phyloP scores from a whole-genome alignment of 75 land plant species.

The Adiantum capillusveneris region DNA sequence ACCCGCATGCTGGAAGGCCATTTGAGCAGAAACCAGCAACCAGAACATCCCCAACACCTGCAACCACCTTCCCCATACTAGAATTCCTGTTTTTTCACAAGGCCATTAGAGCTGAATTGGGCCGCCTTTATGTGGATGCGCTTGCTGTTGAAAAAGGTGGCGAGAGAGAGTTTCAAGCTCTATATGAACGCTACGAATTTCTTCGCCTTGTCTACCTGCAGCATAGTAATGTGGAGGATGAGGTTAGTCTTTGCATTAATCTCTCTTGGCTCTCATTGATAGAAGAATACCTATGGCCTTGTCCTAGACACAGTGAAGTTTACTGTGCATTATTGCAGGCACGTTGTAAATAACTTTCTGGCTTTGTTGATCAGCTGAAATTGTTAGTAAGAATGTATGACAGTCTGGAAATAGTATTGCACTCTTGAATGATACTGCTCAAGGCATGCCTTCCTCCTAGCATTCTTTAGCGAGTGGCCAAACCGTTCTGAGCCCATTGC shows the following conservation, averaged over 20 bases:
- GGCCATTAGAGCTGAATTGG: slow-evolving; percentile 44
- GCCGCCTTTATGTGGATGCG: slow-evolving; percentile 16
- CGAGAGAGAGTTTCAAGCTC: slow-evolving; percentile 14
- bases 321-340: too few relatives aligned
- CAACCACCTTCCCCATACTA: slow-evolving; percentile 21
- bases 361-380: too few relatives aligned
- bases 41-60: neutral
- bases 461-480: too few relatives aligned
- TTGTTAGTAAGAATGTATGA: too few relatives aligned
- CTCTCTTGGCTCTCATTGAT: too few relatives aligned
- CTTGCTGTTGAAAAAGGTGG: slow-evolving; percentile 17
- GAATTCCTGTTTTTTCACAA: slow-evolving; percentile 47
- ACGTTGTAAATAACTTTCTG: too few relatives aligned
- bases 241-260: slow-evolving; percentile 22
- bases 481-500: too few relatives aligned
- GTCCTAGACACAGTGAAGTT: too few relatives aligned
- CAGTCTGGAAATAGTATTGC: too few relatives aligned
- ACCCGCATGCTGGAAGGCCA: neutral
- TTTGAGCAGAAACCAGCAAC: neutral
- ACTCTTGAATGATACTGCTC: too few relatives aligned
- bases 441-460: too few relatives aligned
- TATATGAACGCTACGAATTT: slow-evolving; percentile 33
- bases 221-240: slow-evolving; percentile 56
- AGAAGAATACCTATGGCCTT: too few relatives aligned
- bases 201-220: slow-evolving; percentile 41